These are phyloP conservation scores for Diaporthe australafricana DNA, from an alignment of 2,329 filamentous ascomycete genomes.

Conservation along the genomic window DNA sequence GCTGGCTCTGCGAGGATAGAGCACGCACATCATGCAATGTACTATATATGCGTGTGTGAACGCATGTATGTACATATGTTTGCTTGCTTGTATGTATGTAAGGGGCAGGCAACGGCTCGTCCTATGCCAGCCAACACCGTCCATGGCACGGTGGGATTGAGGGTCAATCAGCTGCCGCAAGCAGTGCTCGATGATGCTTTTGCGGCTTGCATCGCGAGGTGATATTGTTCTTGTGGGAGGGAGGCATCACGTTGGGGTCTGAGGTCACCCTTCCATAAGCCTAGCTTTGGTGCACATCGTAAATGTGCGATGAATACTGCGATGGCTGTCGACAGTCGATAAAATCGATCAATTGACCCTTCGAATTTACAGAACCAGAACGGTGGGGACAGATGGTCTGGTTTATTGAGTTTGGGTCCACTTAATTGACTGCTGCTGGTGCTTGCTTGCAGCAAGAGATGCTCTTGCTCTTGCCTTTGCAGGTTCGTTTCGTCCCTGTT, in stretches of 20 bases:
- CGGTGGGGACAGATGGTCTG: not conserved
- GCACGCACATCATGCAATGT: slow-evolving; percentile 2
- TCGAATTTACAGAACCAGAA: not conserved
- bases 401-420: not conserved
- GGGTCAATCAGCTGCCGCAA: not conserved
- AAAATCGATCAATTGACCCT: slow-evolving; percentile 20
- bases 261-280: not conserved
- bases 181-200: not conserved
- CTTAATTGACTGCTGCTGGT: not conserved
- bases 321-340: slow-evolving; percentile 4
- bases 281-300: not conserved
- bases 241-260: not conserved
- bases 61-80: too few species aligned
- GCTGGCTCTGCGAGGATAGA: not conserved
- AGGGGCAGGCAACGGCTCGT: slow-evolving; percentile 3
- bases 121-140: not conserved
- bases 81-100: not conserved
- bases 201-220: slow-evolving; percentile 12
- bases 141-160: not conserved
- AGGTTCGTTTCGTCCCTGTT: not conserved
- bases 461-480: not conserved
- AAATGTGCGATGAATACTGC: not conserved
- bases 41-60: slow-evolving; percentile 18
- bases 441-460: not conserved
- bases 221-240: slow-evolving; percentile 2